These are phyloP conservation scores for Tulasnella sp. DNA, from an alignment of 768 basidiomycete species.

Conservation along the genomic window DNA sequence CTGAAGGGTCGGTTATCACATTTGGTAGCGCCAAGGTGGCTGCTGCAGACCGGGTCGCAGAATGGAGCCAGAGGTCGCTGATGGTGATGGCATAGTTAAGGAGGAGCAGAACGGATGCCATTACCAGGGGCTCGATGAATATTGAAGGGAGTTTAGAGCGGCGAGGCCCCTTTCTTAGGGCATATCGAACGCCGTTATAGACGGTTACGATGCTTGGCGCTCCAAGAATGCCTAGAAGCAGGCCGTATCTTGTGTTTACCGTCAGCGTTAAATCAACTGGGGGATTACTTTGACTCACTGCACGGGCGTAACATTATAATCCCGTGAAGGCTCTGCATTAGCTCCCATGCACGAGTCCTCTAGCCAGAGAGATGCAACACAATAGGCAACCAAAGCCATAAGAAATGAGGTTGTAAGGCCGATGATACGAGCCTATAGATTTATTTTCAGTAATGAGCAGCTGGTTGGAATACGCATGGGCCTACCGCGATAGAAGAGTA, in stretches of 20 bases:
- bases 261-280: not conserved
- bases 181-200: not conserved
- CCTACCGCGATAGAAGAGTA: not conserved
- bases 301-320: not conserved
- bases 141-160: not conserved
- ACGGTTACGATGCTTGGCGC: not conserved
- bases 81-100: not conserved
- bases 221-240: not conserved
- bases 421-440: not conserved
- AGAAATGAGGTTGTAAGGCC: not conserved
- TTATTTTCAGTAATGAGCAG: not conserved
- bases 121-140: not conserved
- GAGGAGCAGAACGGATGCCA: not conserved
- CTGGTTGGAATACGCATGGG: not conserved
- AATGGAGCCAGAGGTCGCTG: not conserved
- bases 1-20: not conserved
- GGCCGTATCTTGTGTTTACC: not conserved
- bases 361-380: not conserved
- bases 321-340: not conserved
- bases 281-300: not conserved
- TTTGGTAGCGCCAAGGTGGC: not conserved
- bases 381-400: not conserved
- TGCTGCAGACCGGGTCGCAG: not conserved
- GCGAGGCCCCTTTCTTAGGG: not conserved
- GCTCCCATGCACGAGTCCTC: not conserved